phyloP scores from a whole-genome alignment of 441 rosid genomes.

The Pelargonium myrrhifolium region DNA sequence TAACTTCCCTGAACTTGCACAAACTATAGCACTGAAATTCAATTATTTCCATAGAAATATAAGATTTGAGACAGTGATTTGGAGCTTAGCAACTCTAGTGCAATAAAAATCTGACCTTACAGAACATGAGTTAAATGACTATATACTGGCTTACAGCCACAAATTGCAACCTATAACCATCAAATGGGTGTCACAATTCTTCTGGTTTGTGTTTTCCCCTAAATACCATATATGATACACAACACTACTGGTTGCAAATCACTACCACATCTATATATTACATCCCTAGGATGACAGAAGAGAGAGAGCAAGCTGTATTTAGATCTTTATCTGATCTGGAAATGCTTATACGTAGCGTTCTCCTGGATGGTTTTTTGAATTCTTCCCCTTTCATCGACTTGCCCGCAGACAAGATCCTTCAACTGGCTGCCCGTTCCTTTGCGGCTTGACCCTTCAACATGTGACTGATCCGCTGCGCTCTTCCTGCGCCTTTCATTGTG shows the following conservation, averaged over 20 bases:
- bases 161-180: conserved; percentile 7
- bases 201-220: conserved; percentile 3
- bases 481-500: conserved; percentile 63
- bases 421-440: conserved; percentile 18
- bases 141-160: neutral
- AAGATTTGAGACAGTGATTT: too few species aligned
- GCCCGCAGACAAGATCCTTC: conserved; percentile 36
- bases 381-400: conserved; percentile 32
- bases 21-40: too few species aligned
- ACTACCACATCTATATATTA: neutral
- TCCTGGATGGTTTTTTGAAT: conserved; percentile 37
- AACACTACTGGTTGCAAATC: neutral
- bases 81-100: too few species aligned
- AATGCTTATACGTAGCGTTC: conserved; percentile 37
- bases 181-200: conserved; percentile 7
- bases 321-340: conserved; percentile 35
- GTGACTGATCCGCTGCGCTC: conserved; percentile 27
- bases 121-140: conserved; percentile 8
- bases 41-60: too few species aligned
- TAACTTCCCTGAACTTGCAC: too few species aligned
- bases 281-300: conserved; percentile 48
- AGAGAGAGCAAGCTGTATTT: conserved; percentile 45
- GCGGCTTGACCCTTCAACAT: conserved; percentile 26
- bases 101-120: neutral
- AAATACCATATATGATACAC: neutral